These are phyloP conservation scores for Laburnicola sp. DNA, from an alignment of 2,329 filamentous ascomycete species.

Conservation along the genomic window DNA sequence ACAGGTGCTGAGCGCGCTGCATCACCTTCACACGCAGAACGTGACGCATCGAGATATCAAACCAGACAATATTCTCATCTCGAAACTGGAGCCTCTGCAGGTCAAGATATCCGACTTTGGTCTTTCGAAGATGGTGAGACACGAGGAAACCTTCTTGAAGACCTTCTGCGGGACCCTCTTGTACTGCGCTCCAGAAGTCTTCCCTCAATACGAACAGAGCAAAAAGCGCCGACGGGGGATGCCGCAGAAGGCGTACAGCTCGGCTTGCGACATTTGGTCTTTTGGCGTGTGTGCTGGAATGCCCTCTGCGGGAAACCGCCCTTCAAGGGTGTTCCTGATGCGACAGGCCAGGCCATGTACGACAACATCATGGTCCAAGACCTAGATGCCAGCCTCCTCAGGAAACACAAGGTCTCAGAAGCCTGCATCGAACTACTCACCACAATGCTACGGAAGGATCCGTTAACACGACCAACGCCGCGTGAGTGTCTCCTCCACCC, in stretches of 20 bases:
- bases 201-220: constrained; percentile 68
- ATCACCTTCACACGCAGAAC: constrained; percentile 81
- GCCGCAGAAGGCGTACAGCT: constrained; percentile 74
- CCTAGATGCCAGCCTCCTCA: constrained; percentile 68
- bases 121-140: constrained; percentile 89
- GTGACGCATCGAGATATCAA: constrained; percentile 99
- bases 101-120: constrained; percentile 97
- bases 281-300: constrained; percentile 87
- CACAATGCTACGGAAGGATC: constrained; percentile 80
- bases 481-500: constrained; percentile 68
- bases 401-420: constrained; percentile 61
- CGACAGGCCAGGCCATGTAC: constrained; percentile 77
- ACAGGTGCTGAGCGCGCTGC: constrained; percentile 79
- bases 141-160: constrained; percentile 86
- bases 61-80: constrained; percentile 93
- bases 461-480: constrained; percentile 75
- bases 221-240: constrained; percentile 64
- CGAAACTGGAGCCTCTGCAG: constrained; percentile 69
- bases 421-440: constrained; percentile 73
- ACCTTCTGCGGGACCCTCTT: constrained; percentile 96
- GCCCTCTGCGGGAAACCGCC: constrained; percentile 78
- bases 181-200: constrained; percentile 96
- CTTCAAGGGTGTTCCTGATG: constrained; percentile 75
- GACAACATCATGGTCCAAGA: constrained; percentile 81
- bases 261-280: constrained; percentile 96